phyloP scores from a whole-genome alignment of 805 yeast species.

The Yarrowia yakushimensis region DNA sequence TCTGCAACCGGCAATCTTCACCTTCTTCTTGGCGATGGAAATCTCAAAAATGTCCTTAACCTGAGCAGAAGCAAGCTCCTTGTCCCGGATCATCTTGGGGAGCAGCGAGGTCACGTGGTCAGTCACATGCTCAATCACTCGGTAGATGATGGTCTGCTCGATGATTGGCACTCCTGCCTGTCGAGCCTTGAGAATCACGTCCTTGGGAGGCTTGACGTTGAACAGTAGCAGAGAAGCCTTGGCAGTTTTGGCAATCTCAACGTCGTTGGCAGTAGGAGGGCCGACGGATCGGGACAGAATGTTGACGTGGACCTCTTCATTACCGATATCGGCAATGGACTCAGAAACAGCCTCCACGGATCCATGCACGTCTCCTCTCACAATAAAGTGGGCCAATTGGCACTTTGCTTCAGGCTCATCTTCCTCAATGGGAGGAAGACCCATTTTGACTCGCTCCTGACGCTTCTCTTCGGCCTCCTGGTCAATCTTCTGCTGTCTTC shows the following conservation, averaged over 20 bases:
- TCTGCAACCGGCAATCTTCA: constrained; percentile 83
- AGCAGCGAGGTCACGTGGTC: constrained; percentile 56
- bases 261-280: constrained; percentile 60
- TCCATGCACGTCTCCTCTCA: constrained; percentile 91
- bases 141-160: constrained; percentile 78
- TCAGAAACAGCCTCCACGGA: constrained; percentile 91
- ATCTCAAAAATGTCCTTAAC: constrained; percentile 71
- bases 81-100: constrained; percentile 63
- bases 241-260: constrained; percentile 65
- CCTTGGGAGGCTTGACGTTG: constrained; percentile 66
- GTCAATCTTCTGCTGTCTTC: constrained; percentile 50
- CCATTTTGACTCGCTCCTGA: constrained; percentile 58
- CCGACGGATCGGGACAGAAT: constrained; percentile 79
- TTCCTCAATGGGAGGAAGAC: constrained; percentile 52
- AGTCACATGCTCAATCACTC: constrained; percentile 80
- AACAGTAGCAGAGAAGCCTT: constrained; percentile 74
- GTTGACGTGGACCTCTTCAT: constrained; percentile 72
- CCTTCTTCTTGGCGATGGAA: constrained; percentile 46
- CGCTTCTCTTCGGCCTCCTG: constrained; percentile 51
- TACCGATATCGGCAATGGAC: constrained; percentile 77
- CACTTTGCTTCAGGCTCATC: constrained; percentile 33
- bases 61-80: constrained; percentile 61
- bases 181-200: constrained; percentile 56
- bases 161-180: constrained; percentile 53
- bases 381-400: constrained; percentile 48